phyloP scores from a whole-genome alignment of 2,329 filamentous ascomycete genomes.

The Dactylellina haptotyla region DNA sequence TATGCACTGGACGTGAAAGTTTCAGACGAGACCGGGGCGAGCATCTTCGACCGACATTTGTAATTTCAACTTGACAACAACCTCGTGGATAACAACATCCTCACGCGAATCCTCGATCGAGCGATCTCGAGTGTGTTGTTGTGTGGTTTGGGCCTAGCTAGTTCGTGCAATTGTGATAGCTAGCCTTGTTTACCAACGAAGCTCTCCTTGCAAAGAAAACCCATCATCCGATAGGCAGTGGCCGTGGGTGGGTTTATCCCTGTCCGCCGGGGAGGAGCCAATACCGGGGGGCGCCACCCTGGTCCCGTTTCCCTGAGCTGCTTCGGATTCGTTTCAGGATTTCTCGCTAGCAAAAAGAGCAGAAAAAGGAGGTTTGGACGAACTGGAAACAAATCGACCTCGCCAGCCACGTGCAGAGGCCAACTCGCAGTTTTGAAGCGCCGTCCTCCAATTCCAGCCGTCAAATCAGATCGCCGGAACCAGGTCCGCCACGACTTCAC shows the following conservation, averaged over 20 bases:
- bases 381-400: constrained; percentile 28
- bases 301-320: constrained; percentile 22
- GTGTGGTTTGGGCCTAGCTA: neutral
- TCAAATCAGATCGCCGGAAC: constrained; percentile 40
- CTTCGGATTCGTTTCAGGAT: constrained; percentile 51
- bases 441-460: constrained; percentile 23
- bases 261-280: no score
- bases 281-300: neutral
- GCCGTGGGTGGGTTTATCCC: no score
- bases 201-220: no score
- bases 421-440: constrained; percentile 28
- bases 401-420: constrained; percentile 35
- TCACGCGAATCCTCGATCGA: no score
- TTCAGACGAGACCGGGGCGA: neutral
- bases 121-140: no score
- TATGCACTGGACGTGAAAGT: neutral
- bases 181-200: no score
- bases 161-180: no score
- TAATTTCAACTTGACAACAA: no score
- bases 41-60: neutral
- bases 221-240: no score
- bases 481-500: constrained; percentile 45
- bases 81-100: no score
- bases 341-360: constrained; percentile 7
- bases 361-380: constrained; percentile 34